Evolutionary conservation across 2,329 filamentous ascomycete genomes (phyloP), one percentile per base, ranked within the genome.

Genomic region (Fusarium ramigenum): DNA sequence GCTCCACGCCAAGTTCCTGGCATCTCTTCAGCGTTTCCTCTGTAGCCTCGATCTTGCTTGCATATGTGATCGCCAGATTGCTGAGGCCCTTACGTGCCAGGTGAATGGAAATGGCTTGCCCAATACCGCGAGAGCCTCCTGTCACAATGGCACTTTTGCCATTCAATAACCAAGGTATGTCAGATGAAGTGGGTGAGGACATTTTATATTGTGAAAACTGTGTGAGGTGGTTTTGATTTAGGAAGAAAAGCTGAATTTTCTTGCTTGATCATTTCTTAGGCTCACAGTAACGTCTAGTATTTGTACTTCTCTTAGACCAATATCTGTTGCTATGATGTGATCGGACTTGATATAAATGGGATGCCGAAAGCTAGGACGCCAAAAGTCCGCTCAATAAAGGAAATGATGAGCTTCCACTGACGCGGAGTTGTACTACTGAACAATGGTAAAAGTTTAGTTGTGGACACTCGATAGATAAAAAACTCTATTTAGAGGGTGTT

Each of bases 231-330:
- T 23, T 10, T 23, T 23, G 40, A 4, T 42, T 23, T 4, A 42
- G 40, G 4, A 23, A 10, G 21, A 42, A 42, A 4, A 42, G 21
- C 3, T 2, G 9, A 2, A 42, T 42, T 23, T 42, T 14, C n/a
- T 23, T 42, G n/a, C n/a, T 42, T 14, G 14, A 42, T 16, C 1
- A 42, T 2, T 9, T 8, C 11, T 16, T 12, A 23, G n/a, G 5
- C 1, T 16, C 21, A 6, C 12, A 42, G 0, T 23, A 14, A 16
- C 23, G 3, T 1, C 8, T 23, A 42, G 2, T 23, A 10, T 16
- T 16, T 23, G 14, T 23, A 42, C n/a, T 42, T 5, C 3, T 23
- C 5, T 10, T 42, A 5, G 15, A 42, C 23, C 1, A 23, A 16
- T 42, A 16, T 42, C n/a, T 42, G 7, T 14, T 42, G 5, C 2